Evolutionary conservation across 1,139 yeast species (phyloP).

Genomic region (Waltiozyma sp.): DNA sequence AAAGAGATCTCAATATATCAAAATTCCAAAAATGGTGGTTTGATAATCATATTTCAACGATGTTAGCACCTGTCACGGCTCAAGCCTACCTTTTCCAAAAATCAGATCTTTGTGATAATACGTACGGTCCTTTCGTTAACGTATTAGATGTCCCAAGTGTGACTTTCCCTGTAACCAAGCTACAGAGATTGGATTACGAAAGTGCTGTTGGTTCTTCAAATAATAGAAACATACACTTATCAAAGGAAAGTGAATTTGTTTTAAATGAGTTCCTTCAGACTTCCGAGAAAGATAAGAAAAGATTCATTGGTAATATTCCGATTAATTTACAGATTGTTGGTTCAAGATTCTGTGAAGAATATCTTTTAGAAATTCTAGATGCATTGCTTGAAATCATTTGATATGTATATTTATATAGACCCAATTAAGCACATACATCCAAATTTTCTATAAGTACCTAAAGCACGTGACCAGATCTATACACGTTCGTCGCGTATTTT

Average conservation of each 20-base stretch:
- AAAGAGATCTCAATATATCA: conserved; percentile 25
- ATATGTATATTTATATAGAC: no score
- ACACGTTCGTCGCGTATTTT: no score
- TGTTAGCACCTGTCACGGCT: conserved; percentile 36
- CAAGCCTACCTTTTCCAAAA: conserved; percentile 25
- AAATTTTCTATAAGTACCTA: no score
- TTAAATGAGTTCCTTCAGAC: conserved; percentile 23
- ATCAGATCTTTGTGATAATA: conserved; percentile 13
- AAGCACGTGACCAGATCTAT: no score
- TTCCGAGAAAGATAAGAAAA: conserved; percentile 17
- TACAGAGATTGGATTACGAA: conserved; percentile 23
- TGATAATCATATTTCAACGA: conserved; percentile 29
- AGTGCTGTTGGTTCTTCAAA: conserved; percentile 14
- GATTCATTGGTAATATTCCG: conserved; percentile 30
- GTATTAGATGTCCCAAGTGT: conserved; percentile 49
- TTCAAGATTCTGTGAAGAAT: conserved; percentile 32
- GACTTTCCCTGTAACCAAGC: conserved; percentile 42
- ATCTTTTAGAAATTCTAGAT: neutral
- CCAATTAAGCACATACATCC: no score
- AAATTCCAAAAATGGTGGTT: conserved; percentile 20
- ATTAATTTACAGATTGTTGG: conserved; percentile 35
- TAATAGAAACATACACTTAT: conserved; percentile 10
- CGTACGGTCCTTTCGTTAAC: conserved; percentile 50
- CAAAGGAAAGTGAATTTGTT: conserved; percentile 13
- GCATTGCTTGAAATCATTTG: neutral